phyloP scores from a whole-genome alignment of 2,329 filamentous ascomycete species.

The Arthrobotrys conoides region DNA sequence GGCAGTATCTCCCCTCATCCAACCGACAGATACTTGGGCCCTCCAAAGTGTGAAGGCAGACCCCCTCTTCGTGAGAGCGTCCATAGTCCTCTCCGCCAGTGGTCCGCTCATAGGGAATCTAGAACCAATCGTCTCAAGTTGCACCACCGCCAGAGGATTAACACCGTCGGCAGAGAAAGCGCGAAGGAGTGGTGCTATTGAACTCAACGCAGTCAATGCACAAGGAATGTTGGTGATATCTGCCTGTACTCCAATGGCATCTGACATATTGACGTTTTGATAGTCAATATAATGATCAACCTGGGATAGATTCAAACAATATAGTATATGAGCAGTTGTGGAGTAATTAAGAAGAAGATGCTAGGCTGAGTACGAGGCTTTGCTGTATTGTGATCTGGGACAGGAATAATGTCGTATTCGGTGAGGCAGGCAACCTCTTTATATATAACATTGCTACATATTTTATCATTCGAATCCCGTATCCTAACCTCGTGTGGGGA shows the following conservation, averaged over 20 bases:
- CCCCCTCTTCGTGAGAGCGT: background rate
- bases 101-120: constrained; percentile 23
- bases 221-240: constrained; percentile 25
- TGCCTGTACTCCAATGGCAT: constrained; percentile 4
- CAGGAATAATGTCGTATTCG: background rate
- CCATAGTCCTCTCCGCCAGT: constrained; percentile 4
- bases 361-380: background rate
- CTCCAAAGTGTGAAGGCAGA: background rate
- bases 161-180: constrained; percentile 20
- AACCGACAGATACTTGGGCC: constrained; percentile 1
- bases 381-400: background rate
- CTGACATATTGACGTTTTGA: background rate
- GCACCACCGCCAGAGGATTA: constrained; percentile 5
- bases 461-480: too few species aligned
- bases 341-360: background rate
- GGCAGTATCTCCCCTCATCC: constrained; percentile 12
- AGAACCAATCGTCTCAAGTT: constrained; percentile 19
- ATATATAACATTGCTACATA: background rate
- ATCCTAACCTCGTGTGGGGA: too few species aligned
- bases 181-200: constrained; percentile 7
- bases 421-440: background rate
- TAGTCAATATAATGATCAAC: background rate
- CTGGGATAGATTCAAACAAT: background rate
- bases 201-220: background rate
- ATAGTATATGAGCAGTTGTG: background rate